phyloP scores from a whole-genome alignment of 768 basidiomycete species.

The Paxillus rubicundulus region DNA sequence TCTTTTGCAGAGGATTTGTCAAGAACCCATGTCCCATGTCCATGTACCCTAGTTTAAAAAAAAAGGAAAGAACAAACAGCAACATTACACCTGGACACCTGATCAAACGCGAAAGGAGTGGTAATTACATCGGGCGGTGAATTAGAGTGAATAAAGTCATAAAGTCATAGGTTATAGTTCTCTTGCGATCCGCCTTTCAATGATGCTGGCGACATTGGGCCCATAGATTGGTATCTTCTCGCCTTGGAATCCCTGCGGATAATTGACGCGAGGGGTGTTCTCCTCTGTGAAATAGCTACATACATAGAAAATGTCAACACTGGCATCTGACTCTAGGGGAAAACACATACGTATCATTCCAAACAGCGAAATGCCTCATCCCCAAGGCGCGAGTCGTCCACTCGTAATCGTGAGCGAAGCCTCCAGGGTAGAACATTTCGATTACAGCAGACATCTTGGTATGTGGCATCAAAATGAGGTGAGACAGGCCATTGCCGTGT shows the following conservation, averaged over 20 bases:
- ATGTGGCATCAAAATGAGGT: constrained; percentile 81
- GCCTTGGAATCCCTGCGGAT: constrained; percentile 85
- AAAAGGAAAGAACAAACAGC: not conserved
- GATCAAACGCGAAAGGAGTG: not conserved
- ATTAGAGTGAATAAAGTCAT: not conserved
- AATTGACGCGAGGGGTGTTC: constrained; percentile 50
- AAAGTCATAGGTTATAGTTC: constrained; percentile 4
- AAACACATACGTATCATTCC: constrained; percentile 69
- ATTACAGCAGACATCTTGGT: constrained; percentile 77
- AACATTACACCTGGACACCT: not conserved
- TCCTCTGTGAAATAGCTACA: constrained; percentile 29
- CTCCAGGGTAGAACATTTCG: constrained; percentile 78
- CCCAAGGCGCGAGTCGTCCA: constrained; percentile 77
- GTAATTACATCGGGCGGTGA: not conserved
- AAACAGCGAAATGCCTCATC: constrained; percentile 72
- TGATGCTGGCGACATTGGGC: constrained; percentile 58
- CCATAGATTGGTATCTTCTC: constrained; percentile 73
- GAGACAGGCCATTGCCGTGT: constrained; percentile 81
- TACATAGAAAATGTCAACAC: not conserved
- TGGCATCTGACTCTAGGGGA: not conserved
- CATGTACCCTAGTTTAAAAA: not conserved
- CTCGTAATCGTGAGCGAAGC: constrained; percentile 85
- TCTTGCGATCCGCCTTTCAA: constrained; percentile 62
- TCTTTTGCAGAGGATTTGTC: too few relatives aligned
- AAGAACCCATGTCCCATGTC: not conserved